Evolutionary conservation across 1,284 basidiomycete species (phyloP).

Genomic region (Cyathus pygmaeus): DNA sequence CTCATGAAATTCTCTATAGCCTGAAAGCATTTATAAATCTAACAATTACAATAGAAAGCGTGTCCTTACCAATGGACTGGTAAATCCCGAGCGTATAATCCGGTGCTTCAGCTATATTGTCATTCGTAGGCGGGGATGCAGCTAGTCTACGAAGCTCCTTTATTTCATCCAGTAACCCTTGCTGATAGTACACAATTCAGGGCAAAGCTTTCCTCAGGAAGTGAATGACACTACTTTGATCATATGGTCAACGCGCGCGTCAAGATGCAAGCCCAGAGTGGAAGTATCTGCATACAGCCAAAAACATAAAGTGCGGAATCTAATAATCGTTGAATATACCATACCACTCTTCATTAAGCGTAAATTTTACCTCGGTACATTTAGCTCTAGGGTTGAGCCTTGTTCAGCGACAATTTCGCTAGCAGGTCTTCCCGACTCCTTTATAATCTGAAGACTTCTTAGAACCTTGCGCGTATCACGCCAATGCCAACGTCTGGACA

Average conservation of each 20-base stretch:
- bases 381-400: slow-evolving; percentile 50
- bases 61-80: slow-evolving; percentile 87
- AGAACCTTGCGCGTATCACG: slow-evolving; percentile 91
- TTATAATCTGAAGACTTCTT: slow-evolving; percentile 83
- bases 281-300: slow-evolving; percentile 89
- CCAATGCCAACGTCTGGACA: slow-evolving; percentile 95
- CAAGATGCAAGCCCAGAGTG: slow-evolving; percentile 74
- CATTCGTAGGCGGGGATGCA: background rate
- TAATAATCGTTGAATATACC: too few relatives aligned
- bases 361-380: slow-evolving; percentile 64
- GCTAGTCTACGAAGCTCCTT: slow-evolving; percentile 57
- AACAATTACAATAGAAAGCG: background rate
- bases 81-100: slow-evolving; percentile 89
- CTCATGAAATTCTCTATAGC: slow-evolving; percentile 76
- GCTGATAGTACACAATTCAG: slow-evolving; percentile 51
- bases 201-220: too few relatives aligned
- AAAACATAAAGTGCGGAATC: slow-evolving; percentile 87
- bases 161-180: slow-evolving; percentile 89
- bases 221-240: slow-evolving; percentile 53
- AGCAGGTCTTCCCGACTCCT: slow-evolving; percentile 72
- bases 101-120: slow-evolving; percentile 21
- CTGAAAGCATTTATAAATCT: slow-evolving; percentile 51
- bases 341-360: too few relatives aligned
- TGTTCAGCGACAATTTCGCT: slow-evolving; percentile 80
- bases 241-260: slow-evolving; percentile 91